phyloP scores from a whole-genome alignment of 2,329 filamentous ascomycete genomes.

The Penicillium polonicum region DNA sequence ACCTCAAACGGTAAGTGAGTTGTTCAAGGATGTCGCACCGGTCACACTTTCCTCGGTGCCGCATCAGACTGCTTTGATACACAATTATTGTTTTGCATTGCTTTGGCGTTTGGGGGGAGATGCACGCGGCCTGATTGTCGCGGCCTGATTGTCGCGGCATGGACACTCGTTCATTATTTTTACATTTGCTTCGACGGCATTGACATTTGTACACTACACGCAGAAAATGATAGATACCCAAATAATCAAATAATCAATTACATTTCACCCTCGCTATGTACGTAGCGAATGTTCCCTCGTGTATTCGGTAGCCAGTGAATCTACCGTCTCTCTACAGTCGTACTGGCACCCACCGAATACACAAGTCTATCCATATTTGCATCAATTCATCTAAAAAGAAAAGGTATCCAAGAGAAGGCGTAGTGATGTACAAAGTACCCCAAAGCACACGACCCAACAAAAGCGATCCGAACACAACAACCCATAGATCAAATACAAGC shows the following conservation, averaged over 20 bases:
- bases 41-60: neutral
- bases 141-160: neutral
- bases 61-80: neutral
- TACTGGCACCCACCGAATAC: neutral
- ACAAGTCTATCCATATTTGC: conserved; percentile 10
- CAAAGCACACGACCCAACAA: conserved; percentile 10
- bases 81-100: conserved; percentile 19
- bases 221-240: conserved; percentile 24
- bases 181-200: neutral
- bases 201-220: conserved; percentile 16
- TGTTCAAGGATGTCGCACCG: neutral
- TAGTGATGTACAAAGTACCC: conserved; percentile 15
- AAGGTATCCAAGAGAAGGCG: conserved; percentile 13
- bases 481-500: neutral
- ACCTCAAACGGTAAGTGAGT: conserved; percentile 41
- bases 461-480: neutral
- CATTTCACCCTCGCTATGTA: neutral
- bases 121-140: neutral
- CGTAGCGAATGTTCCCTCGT: too few relatives aligned
- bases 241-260: conserved; percentile 9
- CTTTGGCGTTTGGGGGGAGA: conserved; percentile 19
- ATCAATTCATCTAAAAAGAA: conserved; percentile 14
- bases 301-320: neutral
- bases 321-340: neutral
- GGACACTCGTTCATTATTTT: neutral